Base-by-base conservation (phyloP, 805 yeast species). In the Sugiyamaella floridensis region DNA sequence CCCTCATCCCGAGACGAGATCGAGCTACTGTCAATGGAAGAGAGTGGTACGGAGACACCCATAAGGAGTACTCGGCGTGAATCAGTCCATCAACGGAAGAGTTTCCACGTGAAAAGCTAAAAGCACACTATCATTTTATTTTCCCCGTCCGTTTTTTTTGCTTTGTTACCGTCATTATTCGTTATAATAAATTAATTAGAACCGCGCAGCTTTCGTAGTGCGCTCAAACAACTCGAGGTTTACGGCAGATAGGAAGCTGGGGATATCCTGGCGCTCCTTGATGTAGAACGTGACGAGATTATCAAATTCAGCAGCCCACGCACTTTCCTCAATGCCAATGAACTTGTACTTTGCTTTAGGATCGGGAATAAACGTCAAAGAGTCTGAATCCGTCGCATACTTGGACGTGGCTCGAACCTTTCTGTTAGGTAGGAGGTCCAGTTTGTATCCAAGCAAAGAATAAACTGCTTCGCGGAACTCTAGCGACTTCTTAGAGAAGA, bases 241-340 rank as follows among this genome's bases (percentile, higher is more conserved):
- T 55, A 89, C 68, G 1, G 90, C 88, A 53, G 90, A 82, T 51
- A 89, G 69, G 58, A 89, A 84, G 57, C 95, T 85, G 0, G 93
- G 86, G 14, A 87, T 78, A 58, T 86, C 88, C 28, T 76, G 77
- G 57, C 81, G 78, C 43, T 85, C 85, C 43, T 74, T 72, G 1
- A 86, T 79, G 89, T 93, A 87, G 53, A 78, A 77, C 9, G 76
- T 68, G 14, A 85, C 75, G 53, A 87, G 71, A 46, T 78, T 76
- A 54, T 78, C 78, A 67, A 73, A 69, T 53, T 71, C 71, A 10
- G 61, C 37, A 20, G 67, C 61, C 43, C 68, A 57, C 15, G 72
- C 69, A 2, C 61, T 53, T 18, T 64, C 66, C 6, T 62, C 59
- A 20, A 62, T 50, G 9, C 69, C 69, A 22, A 60, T 55, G 45